These are phyloP conservation scores for Geosmithia putterillii DNA, from an alignment of 2,329 filamentous ascomycete species.

Conservation along the genomic window DNA sequence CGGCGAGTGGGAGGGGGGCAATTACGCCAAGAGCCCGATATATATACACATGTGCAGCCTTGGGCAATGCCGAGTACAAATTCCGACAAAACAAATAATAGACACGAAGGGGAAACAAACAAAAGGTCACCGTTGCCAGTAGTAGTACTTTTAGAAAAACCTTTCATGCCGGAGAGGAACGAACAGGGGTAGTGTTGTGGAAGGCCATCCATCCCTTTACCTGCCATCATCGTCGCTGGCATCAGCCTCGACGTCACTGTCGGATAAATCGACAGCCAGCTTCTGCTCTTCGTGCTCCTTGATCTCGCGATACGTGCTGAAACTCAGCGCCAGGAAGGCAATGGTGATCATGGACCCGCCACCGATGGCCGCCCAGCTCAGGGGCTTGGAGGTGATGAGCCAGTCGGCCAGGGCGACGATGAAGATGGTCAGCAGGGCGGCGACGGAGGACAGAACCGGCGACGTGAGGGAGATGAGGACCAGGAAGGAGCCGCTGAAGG, in stretches of 20 bases:
- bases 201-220: neutral
- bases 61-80: no score
- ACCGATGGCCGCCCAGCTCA: conserved; percentile 61
- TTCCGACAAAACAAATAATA: no score
- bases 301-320: conserved; percentile 91
- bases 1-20: no score
- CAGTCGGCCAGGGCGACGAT: conserved; percentile 89
- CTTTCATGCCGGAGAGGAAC: no score
- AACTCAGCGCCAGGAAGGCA: conserved; percentile 78
- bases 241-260: conserved; percentile 34
- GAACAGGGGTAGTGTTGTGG: no score
- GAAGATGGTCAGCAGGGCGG: conserved; percentile 91
- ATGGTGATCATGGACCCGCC: conserved; percentile 82
- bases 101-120: no score
- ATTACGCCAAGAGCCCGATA: no score
- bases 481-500: conserved; percentile 85
- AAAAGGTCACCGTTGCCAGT: no score
- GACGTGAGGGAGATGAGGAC: conserved; percentile 87
- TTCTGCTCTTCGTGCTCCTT: conserved; percentile 63
- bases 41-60: no score
- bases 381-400: conserved; percentile 64
- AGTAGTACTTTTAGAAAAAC: no score
- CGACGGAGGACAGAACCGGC: conserved; percentile 84
- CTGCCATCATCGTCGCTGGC: conserved; percentile 10
- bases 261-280: conserved; percentile 27